Evolutionary conservation across 2,329 filamentous ascomycete species (phyloP).

Genomic region (Camptophora hylomeconis): DNA sequence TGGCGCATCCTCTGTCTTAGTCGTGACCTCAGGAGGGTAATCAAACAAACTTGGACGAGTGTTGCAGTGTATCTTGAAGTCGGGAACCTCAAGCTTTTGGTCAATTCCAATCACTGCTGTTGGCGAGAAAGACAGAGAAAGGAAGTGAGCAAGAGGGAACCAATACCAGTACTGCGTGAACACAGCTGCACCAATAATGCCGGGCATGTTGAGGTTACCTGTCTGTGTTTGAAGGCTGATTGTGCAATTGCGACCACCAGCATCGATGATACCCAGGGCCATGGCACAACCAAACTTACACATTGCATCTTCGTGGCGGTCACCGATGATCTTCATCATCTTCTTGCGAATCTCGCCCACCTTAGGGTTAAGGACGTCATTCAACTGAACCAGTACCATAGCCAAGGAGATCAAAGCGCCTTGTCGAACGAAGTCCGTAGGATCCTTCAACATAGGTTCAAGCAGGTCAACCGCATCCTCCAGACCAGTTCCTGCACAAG

Average conservation of each 20-base stretch:
- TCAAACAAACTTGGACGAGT: constrained; percentile 92
- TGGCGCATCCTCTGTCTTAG: constrained; percentile 85
- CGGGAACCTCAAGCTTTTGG: constrained; percentile 81
- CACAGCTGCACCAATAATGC: constrained; percentile 92
- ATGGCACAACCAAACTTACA: constrained; percentile 95
- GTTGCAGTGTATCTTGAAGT: constrained; percentile 91
- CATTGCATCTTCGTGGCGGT: constrained; percentile 97
- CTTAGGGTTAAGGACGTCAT: constrained; percentile 97
- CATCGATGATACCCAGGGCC: constrained; percentile 92
- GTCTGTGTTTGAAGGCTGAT: constrained; percentile 96
- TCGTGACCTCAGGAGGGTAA: constrained; percentile 91
- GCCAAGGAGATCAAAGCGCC: constrained; percentile 85
- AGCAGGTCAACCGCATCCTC: constrained; percentile 93
- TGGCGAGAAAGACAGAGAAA: constrained; percentile 90
- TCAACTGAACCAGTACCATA: constrained; percentile 99
- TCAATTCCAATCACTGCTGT: constrained; percentile 93
- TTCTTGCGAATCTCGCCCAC: constrained; percentile 83
- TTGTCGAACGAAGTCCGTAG: constrained; percentile 94
- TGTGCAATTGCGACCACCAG: constrained; percentile 94
- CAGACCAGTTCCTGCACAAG: constrained; percentile 87
- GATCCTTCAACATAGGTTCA: constrained; percentile 99
- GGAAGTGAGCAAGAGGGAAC: constrained; percentile 97
- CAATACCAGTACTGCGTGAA: constrained; percentile 99
- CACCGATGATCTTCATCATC: constrained; percentile 82
- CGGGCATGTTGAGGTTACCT: constrained; percentile 96